Evolutionary conservation across 768 basidiomycete genomes (phyloP).

Genomic region (Infundibulicybe gibba): DNA sequence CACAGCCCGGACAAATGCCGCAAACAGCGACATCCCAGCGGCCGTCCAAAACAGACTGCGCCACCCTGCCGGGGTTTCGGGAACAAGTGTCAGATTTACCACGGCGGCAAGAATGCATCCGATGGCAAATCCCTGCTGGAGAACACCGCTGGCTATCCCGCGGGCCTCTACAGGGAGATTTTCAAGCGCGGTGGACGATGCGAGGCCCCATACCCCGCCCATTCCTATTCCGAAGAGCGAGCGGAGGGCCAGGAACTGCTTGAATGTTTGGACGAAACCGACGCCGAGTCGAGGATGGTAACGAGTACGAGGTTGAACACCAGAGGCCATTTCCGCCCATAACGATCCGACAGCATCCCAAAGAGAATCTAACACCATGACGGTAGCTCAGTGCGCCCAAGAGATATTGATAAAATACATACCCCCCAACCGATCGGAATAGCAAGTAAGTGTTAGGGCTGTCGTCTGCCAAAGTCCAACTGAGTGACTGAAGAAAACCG

Average conservation of each 20-base stretch:
- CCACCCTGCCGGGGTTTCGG: conserved; percentile 50
- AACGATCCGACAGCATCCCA: conserved; percentile 81
- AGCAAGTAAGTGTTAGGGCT: conserved; percentile 91
- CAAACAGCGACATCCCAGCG: conserved; percentile 63
- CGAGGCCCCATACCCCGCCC: conserved; percentile 91
- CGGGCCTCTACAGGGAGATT: conserved; percentile 85
- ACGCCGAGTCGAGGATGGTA: conserved; percentile 67
- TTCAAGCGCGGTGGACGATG: conserved; percentile 80
- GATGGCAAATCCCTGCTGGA: conserved; percentile 88
- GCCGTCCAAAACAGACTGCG: conserved; percentile 81
- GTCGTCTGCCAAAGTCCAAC: conserved; percentile 44
- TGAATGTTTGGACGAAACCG: too few species aligned
- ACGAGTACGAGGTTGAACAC: conserved; percentile 73
- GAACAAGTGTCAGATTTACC: conserved; percentile 69
- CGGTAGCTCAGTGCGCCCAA: background rate
- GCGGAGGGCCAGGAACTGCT: conserved; percentile 77
- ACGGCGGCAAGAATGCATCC: conserved; percentile 83
- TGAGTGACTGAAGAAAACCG: background rate
- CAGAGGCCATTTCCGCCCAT: conserved; percentile 92
- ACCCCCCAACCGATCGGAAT: conserved; percentile 80
- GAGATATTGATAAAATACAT: conserved; percentile 21
- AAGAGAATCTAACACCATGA: conserved; percentile 51
- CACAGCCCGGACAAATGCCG: conserved; percentile 59
- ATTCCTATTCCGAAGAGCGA: conserved; percentile 84
- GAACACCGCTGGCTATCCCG: conserved; percentile 78